Evolutionary conservation across 257 asterid genomes (phyloP), one percentile per base, ranked within the genome.

Genomic region (Solanum habrochaites): DNA sequence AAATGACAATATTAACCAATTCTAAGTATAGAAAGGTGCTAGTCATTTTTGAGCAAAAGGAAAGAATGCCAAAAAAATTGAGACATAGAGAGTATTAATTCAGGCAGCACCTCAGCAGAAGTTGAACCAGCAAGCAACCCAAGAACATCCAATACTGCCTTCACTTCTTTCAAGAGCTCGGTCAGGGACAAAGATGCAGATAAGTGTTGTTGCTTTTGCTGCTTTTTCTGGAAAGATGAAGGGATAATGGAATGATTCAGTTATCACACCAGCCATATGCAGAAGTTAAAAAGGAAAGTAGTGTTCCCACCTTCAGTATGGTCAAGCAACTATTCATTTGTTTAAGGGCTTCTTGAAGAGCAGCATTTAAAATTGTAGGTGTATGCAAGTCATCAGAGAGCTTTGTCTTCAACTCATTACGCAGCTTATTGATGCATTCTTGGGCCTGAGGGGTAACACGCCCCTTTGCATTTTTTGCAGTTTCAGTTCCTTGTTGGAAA

Each of bases 351-450:
- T 93, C 98, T 83, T 90, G 94, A 87, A 96, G 96, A 40, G 94
- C 75, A 42, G 91, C 90, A 86, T 92, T 96, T 52, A 95, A 83
- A 86, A 95, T 86, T 60, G 95, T 31, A 12, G 97, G 98, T 3
- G 99, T 94, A 82, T 95, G 98, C 92, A 96, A 88, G 89, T 96
- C 99, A 91, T 95, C 98, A 13, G 98, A 92, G 88, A 96, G 73
- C 88, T 89, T 94, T 3, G 93, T 43, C 89, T 93, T 94, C 70
- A 95, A 90, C 64, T 96, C 98, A 18, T 78, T 86, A 60, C 56
- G 96, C 88, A 96, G 93, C 86, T 91, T 93, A 39, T 31, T 88
- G 86, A 92, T 92, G 92, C 96, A 90, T 42, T 93, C 92, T 85
- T 92, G 91, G 47, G 92, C 94, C 49, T 88, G 92, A 14, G 90